Evolutionary conservation across 306 rosid species (phyloP).

Genomic region (Alnus rubra): DNA sequence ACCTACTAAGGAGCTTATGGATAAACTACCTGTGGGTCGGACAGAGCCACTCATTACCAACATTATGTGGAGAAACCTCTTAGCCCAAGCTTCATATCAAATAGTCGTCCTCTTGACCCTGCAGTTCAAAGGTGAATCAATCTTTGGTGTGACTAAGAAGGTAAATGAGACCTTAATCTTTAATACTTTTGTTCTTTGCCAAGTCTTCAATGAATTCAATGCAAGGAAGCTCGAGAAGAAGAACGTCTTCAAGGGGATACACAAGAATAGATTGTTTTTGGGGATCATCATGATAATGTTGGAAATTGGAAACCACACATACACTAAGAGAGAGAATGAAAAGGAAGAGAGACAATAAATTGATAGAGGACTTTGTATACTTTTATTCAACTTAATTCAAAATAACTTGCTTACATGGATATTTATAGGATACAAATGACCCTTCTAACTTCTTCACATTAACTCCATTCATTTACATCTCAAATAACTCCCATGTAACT

Average conservation of each 20-base stretch:
- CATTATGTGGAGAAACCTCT: constrained; percentile 28
- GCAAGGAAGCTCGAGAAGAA: constrained; percentile 33
- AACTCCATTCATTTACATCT: too few relatives aligned
- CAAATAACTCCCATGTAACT: too few relatives aligned
- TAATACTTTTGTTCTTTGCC: constrained; percentile 28
- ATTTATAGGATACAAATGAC: too few relatives aligned
- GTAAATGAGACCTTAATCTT: constrained; percentile 29
- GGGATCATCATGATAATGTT: constrained; percentile 14
- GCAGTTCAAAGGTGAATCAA: constrained; percentile 20
- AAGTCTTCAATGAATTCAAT: constrained; percentile 32
- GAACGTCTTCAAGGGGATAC: constrained; percentile 30
- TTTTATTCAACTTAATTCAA: too few relatives aligned
- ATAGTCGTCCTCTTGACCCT: constrained; percentile 15
- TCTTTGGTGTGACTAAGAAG: constrained; percentile 18
- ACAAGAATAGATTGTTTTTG: constrained; percentile 11
- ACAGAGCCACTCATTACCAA: constrained; percentile 30
- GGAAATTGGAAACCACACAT: too few relatives aligned
- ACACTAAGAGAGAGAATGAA: too few relatives aligned
- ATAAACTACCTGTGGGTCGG: constrained; percentile 1
- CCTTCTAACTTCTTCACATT: too few relatives aligned
- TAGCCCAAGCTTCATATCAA: constrained; percentile 28
- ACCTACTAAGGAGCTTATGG: constrained; percentile 23
- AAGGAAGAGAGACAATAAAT: too few relatives aligned
- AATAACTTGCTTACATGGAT: too few relatives aligned
- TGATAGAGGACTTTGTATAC: too few relatives aligned